Conservation (phyloP, 2,329 filamentous ascomycete species). For the Atkinsonella texensis region DNA sequence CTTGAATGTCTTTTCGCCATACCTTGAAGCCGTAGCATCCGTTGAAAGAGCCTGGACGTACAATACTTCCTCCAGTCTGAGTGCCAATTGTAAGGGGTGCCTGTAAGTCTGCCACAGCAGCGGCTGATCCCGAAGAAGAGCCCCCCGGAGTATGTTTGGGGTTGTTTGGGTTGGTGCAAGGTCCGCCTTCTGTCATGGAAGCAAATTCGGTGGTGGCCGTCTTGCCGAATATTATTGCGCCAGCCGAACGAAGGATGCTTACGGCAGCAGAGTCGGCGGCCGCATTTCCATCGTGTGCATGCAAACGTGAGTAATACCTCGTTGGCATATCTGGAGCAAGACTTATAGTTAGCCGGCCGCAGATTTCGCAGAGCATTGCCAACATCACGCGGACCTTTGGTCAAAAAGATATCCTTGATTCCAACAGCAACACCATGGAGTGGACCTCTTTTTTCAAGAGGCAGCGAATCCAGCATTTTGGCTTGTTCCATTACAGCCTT, state of each 20-base stretch:
- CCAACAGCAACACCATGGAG: slow-evolving; percentile 46
- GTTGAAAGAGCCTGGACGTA: slow-evolving; percentile 53
- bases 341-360: not conserved
- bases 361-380: not conserved
- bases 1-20: not conserved
- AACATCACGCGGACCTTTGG: slow-evolving; percentile 27
- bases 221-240: slow-evolving; percentile 41
- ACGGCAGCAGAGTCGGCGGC: slow-evolving; percentile 41
- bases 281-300: slow-evolving; percentile 27
- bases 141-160: slow-evolving; percentile 52
- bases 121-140: slow-evolving; percentile 54
- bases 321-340: slow-evolving; percentile 39
- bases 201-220: slow-evolving; percentile 53
- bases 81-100: slow-evolving; percentile 49
- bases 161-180: slow-evolving; percentile 54
- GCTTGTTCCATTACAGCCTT: slow-evolving; percentile 38
- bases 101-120: slow-evolving; percentile 54
- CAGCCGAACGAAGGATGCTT: slow-evolving; percentile 37
- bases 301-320: slow-evolving; percentile 42
- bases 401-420: slow-evolving; percentile 49
- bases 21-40: slow-evolving; percentile 50
- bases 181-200: slow-evolving; percentile 40
- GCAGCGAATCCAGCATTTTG: slow-evolving; percentile 35
- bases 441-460: slow-evolving; percentile 34
- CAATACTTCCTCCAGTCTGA: slow-evolving; percentile 52